Conservation (phyloP, 78 protist genomes). For the Pelomyxa schiedti region DNA sequence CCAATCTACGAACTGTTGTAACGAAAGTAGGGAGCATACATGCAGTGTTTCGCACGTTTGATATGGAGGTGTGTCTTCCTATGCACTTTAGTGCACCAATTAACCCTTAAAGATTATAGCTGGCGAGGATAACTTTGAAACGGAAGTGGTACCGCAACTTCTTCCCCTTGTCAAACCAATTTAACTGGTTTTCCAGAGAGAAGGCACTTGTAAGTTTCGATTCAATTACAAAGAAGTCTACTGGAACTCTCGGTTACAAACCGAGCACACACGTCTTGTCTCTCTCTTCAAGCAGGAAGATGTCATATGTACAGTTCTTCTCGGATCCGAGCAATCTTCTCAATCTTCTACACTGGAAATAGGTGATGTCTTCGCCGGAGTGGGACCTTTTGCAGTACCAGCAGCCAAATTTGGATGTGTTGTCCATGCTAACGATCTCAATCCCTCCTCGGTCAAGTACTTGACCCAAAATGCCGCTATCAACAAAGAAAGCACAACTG, state of each 20-base stretch:
- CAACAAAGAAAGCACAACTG: conserved; percentile 42
- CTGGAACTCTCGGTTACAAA: conserved; percentile 86
- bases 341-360: not conserved
- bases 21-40: conserved; percentile 74
- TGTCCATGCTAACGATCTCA: conserved; percentile 91
- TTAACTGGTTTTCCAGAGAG: conserved; percentile 28
- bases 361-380: conserved; percentile 83
- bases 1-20: conserved; percentile 69
- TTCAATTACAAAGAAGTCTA: conserved; percentile 82
- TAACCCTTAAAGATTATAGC: too few relatives aligned
- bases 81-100: too few relatives aligned
- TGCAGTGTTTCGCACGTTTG: conserved; percentile 75
- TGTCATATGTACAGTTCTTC: conserved; percentile 46
- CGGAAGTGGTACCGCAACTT: conserved; percentile 31
- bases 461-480: conserved; percentile 41
- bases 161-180: not conserved
- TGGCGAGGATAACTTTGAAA: conserved; percentile 47
- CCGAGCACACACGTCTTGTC: conserved; percentile 78
- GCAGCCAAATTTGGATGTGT: conserved; percentile 51
- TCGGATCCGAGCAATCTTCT: not conserved
- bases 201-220: conserved; percentile 67
- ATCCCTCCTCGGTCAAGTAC: conserved; percentile 58
- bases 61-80: conserved; percentile 84
- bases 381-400: conserved; percentile 95
- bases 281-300: conserved; percentile 9